phyloP scores from a whole-genome alignment of 768 basidiomycete genomes.

The Trichaptum fuscoviolaceum region DNA sequence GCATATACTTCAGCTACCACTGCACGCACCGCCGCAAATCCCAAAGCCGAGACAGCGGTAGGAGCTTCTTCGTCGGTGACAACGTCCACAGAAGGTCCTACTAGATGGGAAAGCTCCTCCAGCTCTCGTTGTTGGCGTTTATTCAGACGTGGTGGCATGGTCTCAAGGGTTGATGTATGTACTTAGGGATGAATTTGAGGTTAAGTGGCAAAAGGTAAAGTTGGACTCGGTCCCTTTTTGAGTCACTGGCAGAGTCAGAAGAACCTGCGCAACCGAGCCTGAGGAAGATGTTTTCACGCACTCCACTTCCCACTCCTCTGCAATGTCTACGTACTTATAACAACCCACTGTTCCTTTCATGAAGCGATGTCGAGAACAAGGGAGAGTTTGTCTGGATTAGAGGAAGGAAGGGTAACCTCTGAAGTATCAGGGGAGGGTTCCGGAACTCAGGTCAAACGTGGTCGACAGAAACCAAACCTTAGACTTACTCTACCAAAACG shows the following conservation, averaged over 20 bases:
- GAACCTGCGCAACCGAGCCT: too few relatives aligned
- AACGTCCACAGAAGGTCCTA: slow-evolving; percentile 23
- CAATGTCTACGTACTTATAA: too few relatives aligned
- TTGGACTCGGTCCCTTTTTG: too few relatives aligned
- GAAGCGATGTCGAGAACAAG: too few relatives aligned
- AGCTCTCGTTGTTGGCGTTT: slow-evolving; percentile 85
- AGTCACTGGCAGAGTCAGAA: too few relatives aligned
- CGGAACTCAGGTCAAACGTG: background rate
- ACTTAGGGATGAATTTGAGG: background rate
- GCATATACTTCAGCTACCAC: background rate
- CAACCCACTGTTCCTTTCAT: too few relatives aligned
- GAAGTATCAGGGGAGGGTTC: too few relatives aligned
- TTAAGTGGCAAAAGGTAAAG: background rate
- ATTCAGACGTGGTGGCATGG: slow-evolving; percentile 69
- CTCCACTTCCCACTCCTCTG: too few relatives aligned
- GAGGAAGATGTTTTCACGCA: too few relatives aligned
- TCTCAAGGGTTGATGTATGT: too few relatives aligned
- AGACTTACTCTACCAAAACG: background rate
- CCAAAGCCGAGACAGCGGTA: slow-evolving; percentile 4
- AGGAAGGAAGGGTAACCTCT: background rate
- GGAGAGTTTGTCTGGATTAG: background rate
- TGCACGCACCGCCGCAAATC: slow-evolving; percentile 10
- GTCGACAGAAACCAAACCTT: background rate
- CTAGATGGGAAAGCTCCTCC: slow-evolving; percentile 67
- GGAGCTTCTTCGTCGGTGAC: slow-evolving; percentile 32